These are phyloP conservation scores for Fusarium tuaranense DNA, from an alignment of 2,329 filamentous ascomycete genomes.

Conservation along the genomic window DNA sequence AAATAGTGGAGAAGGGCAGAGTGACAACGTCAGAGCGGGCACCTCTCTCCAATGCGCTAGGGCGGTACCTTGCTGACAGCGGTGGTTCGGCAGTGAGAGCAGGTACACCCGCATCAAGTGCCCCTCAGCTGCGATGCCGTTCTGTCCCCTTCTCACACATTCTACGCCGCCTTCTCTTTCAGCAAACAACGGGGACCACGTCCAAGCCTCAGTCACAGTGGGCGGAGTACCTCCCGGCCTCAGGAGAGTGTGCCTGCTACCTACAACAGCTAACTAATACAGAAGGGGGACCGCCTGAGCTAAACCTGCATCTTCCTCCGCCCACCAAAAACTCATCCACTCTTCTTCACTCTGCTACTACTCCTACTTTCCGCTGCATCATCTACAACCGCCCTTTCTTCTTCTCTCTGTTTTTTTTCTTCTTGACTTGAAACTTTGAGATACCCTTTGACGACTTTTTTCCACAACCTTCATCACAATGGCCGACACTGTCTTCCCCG, in stretches of 20 bases:
- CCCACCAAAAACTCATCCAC: slow-evolving; percentile 44
- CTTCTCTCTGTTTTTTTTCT: slow-evolving; percentile 27
- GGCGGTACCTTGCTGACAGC: neutral
- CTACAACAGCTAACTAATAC: slow-evolving; percentile 3
- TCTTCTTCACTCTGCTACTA: slow-evolving; percentile 2
- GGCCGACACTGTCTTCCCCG: slow-evolving; percentile 47
- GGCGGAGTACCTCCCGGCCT: slow-evolving; percentile 1
- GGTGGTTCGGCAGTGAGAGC: fast-evolving
- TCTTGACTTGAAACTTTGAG: slow-evolving; percentile 37
- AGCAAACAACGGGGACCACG: slow-evolving; percentile 23
- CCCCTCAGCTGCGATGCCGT: slow-evolving; percentile 49
- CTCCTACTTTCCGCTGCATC: slow-evolving; percentile 25
- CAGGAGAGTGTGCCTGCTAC: neutral
- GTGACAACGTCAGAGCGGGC: slow-evolving; percentile 37
- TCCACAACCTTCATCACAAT: slow-evolving; percentile 32
- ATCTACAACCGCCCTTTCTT: slow-evolving; percentile 20
- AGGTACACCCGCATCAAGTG: slow-evolving; percentile 39
- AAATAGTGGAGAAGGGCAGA: slow-evolving; percentile 37
- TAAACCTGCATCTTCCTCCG: slow-evolving; percentile 43
- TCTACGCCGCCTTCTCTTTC: slow-evolving; percentile 45
- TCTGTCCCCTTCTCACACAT: slow-evolving; percentile 56
- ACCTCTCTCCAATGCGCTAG: slow-evolving; percentile 13
- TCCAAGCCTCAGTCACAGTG: slow-evolving; percentile 33
- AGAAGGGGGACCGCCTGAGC: slow-evolving; percentile 21
- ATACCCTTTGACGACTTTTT: slow-evolving; percentile 36